Percentiles rank a stretch among this genome's conserved stretches.
These are phyloP conservation scores for Curvularia hawaiiensis DNA, from an alignment of 2,329 filamentous ascomycete genomes.

Conservation along the genomic window DNA sequence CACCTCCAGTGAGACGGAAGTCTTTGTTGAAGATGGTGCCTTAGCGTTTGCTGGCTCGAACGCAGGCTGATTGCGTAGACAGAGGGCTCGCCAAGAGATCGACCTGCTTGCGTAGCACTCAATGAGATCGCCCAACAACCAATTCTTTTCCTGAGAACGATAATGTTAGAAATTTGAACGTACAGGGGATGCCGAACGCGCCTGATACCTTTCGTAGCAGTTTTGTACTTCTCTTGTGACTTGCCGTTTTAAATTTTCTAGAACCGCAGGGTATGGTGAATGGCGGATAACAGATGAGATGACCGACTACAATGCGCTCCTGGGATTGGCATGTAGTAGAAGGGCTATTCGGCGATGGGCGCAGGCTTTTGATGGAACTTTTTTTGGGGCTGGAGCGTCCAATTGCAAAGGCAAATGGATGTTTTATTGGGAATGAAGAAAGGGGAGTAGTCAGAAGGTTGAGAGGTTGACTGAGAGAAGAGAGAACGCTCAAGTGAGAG, in stretches of 20 bases:
- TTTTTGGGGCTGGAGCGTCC: not conserved
- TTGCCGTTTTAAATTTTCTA: not conserved
- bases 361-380: not conserved
- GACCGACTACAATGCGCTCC: not conserved
- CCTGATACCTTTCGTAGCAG: conserved; percentile 1
- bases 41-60: conserved; percentile 9
- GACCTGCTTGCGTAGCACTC: conserved; percentile 12
- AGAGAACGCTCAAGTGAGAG: conserved; percentile 13
- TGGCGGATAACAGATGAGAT: not conserved
- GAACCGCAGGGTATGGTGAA: not conserved
- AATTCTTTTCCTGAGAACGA: not conserved
- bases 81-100: not conserved
- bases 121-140: conserved; percentile 1
- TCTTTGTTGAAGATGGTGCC: not conserved
- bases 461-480: not conserved
- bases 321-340: not conserved
- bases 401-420: not conserved
- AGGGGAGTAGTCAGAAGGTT: not conserved
- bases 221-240: not conserved
- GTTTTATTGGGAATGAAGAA: not conserved
- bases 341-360: too few relatives aligned
- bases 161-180: conserved; percentile 3
- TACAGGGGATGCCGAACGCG: conserved; percentile 2
- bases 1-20: too few relatives aligned
- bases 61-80: conserved; percentile 1